Evolutionary conservation across 257 asterid species (phyloP).

Genomic region (Solanum infundibuliforme): DNA sequence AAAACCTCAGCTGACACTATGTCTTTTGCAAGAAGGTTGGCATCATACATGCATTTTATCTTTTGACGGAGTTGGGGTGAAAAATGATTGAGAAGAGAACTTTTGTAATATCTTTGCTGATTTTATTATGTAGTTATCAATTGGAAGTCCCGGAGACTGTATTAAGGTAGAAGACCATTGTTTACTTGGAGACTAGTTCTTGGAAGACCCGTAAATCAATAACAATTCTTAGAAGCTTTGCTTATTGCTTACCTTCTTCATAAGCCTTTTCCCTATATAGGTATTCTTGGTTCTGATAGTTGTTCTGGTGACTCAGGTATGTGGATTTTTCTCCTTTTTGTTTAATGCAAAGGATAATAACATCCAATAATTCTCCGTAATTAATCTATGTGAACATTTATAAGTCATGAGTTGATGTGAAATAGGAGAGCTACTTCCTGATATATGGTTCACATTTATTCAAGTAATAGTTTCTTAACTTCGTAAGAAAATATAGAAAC

Average conservation of each 20-base stretch:
- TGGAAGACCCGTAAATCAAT: constrained; percentile 71
- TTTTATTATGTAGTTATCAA: constrained; percentile 43
- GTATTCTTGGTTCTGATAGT: constrained; percentile 81
- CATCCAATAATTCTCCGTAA: too few relatives aligned
- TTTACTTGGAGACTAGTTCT: constrained; percentile 66
- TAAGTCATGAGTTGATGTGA: too few relatives aligned
- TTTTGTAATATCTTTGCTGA: neutral
- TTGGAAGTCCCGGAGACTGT: constrained; percentile 67
- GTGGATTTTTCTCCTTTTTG: neutral
- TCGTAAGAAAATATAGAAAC: too few relatives aligned
- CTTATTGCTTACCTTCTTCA: constrained; percentile 19
- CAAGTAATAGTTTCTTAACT: too few relatives aligned
- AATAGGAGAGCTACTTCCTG: too few relatives aligned
- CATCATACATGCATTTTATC: neutral
- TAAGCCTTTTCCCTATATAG: constrained; percentile 51
- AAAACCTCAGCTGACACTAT: constrained; percentile 20
- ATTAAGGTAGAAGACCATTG: constrained; percentile 49
- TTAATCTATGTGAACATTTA: too few relatives aligned
- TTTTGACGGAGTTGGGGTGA: neutral
- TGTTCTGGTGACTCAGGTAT: constrained; percentile 56
- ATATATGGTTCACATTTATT: too few relatives aligned
- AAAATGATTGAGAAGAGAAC: neutral
- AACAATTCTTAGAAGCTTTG: constrained; percentile 67
- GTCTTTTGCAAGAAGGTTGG: constrained; percentile 42
- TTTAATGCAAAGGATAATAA: too few relatives aligned